Conservation (phyloP, 2,329 filamentous ascomycete genomes). For the Fusarium pseudocircinatum region DNA sequence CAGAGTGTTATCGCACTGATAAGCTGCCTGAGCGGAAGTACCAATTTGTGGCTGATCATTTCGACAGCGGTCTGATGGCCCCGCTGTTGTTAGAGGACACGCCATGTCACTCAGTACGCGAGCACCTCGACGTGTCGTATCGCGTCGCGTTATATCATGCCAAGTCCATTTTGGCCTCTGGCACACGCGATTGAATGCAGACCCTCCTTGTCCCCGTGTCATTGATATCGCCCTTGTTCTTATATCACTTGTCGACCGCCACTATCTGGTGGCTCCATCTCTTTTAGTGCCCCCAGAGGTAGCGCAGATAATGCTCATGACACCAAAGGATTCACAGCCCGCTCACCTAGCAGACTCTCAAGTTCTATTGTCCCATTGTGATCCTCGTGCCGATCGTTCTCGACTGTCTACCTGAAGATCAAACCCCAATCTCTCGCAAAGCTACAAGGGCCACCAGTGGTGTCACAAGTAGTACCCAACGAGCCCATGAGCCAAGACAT, state of each 20-base stretch:
- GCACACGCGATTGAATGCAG: not conserved
- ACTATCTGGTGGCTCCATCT: not conserved
- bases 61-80: not conserved
- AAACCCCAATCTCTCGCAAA: too few relatives aligned
- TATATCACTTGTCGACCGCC: fast-evolving
- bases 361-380: not conserved
- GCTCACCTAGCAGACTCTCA: not conserved
- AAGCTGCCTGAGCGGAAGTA: not conserved
- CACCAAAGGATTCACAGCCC: not conserved
- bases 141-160: not conserved
- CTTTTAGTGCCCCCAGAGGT: not conserved
- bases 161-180: not conserved
- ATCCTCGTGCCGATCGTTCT: not conserved
- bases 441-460: not conserved
- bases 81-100: not conserved
- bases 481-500: not conserved
- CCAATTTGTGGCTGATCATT: not conserved
- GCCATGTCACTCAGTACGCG: not conserved
- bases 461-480: not conserved
- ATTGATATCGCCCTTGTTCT: not conserved
- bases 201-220: not conserved
- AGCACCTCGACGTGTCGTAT: not conserved
- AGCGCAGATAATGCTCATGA: not conserved
- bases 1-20: not conserved
- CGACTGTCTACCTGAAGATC: not conserved